phyloP scores from a whole-genome alignment of 306 rosid species.

The Macrotyloma uniflorum region DNA sequence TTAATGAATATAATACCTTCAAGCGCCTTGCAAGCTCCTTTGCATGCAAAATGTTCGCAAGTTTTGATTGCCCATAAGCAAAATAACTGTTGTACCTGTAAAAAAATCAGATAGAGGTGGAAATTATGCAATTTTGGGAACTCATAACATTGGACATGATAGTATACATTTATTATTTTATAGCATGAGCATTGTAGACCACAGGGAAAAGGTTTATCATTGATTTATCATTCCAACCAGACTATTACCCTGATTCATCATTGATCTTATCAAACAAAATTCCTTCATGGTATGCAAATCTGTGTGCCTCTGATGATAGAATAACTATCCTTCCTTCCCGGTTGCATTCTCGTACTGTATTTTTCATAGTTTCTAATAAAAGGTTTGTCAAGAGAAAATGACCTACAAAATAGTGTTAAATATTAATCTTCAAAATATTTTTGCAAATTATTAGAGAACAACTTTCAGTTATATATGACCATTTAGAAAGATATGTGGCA shows the following conservation, averaged over 20 bases:
- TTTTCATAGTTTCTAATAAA: slow-evolving; percentile 79
- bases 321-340: slow-evolving; percentile 78
- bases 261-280: slow-evolving; percentile 70
- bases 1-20: slow-evolving; percentile 54
- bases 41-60: slow-evolving; percentile 78
- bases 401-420: slow-evolving; percentile 49
- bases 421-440: neutral
- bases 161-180: neutral
- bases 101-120: slow-evolving; percentile 9
- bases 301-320: slow-evolving; percentile 71
- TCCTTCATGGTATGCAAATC: slow-evolving; percentile 56
- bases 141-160: slow-evolving; percentile 12
- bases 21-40: slow-evolving; percentile 79
- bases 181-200: neutral
- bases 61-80: slow-evolving; percentile 88
- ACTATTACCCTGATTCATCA: slow-evolving; percentile 64
- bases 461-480: neutral
- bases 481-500: neutral
- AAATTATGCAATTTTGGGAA: slow-evolving; percentile 10
- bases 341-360: slow-evolving; percentile 59
- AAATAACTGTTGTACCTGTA: slow-evolving; percentile 55
- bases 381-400: slow-evolving; percentile 86
- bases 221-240: slow-evolving; percentile 37
- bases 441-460: neutral
- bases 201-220: slow-evolving; percentile 6